Evolutionary conservation across 179 eudicot species (phyloP).

Genomic region (Beta corolliflora): DNA sequence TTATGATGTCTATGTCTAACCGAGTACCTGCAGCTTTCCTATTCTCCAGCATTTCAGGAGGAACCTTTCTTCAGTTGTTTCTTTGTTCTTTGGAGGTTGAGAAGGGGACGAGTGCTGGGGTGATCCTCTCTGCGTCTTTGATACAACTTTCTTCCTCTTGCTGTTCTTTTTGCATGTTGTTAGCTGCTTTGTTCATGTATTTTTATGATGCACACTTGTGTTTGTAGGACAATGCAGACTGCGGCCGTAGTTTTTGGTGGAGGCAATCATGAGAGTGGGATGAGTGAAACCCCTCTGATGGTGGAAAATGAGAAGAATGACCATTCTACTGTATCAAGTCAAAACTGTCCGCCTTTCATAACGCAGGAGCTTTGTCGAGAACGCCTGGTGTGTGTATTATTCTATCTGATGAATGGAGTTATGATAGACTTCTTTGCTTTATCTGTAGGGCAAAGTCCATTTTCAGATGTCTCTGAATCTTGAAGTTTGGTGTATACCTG

Average conservation of each 20-base stretch:
- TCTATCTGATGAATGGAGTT: background rate
- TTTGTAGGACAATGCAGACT: slow-evolving; percentile 34
- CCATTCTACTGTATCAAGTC: slow-evolving; percentile 30
- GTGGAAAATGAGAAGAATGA: slow-evolving; percentile 15
- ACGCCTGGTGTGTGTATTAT: slow-evolving; percentile 19
- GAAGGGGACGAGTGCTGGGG: background rate
- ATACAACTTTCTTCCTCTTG: background rate
- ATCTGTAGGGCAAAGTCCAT: background rate
- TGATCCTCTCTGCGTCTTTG: background rate
- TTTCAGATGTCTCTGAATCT: background rate
- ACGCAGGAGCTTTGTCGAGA: slow-evolving; percentile 44
- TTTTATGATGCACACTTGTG: background rate
- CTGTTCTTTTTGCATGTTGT: background rate
- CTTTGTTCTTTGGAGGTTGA: background rate
- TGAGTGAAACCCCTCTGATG: slow-evolving; percentile 19
- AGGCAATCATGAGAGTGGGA: slow-evolving; percentile 1
- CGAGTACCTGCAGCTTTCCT: background rate
- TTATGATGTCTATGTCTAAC: background rate
- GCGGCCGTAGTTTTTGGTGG: slow-evolving; percentile 32
- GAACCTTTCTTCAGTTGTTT: background rate
- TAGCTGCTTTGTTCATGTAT: background rate
- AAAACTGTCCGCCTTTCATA: slow-evolving; percentile 29
- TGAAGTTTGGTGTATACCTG: background rate
- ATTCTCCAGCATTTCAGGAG: background rate
- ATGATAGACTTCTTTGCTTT: background rate